Conservation (phyloP, 805 yeast species). For the Saccharomycopsis sp. region DNA sequence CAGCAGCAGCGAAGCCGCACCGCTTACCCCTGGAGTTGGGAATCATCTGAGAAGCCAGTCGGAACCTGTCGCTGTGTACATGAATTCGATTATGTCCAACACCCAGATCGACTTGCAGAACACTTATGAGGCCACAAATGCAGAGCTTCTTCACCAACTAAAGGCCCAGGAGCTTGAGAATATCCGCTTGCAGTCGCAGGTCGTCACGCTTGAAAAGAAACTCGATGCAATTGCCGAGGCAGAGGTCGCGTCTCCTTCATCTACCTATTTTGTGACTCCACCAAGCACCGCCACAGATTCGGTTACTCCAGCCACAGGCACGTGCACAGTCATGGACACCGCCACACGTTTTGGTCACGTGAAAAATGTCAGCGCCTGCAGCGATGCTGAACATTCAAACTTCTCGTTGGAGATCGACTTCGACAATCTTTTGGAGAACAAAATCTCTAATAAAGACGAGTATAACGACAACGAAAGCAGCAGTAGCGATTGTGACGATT, state of each 20-base stretch:
- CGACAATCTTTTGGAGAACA: slow-evolving; percentile 5
- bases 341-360: background rate
- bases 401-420: slow-evolving; percentile 7
- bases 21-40: background rate
- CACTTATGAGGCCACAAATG: slow-evolving; percentile 18
- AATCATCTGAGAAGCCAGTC: background rate
- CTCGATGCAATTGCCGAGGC: background rate
- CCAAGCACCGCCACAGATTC: background rate
- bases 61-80: background rate
- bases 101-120: slow-evolving; percentile 5
- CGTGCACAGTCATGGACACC: background rate
- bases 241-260: no score
- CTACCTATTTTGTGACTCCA: background rate
- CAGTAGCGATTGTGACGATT: background rate
- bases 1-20: background rate
- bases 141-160: slow-evolving; percentile 11
- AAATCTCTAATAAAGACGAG: background rate
- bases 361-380: background rate
- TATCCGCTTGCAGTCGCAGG: background rate
- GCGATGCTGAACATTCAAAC: background rate
- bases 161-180: slow-evolving; percentile 15
- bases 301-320: background rate
- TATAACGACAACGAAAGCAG: background rate
- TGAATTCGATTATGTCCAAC: slow-evolving; percentile 4
- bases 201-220: background rate